Base-by-base conservation (phyloP, 2,329 filamentous ascomycete species). In the Ophiostoma sp. region DNA sequence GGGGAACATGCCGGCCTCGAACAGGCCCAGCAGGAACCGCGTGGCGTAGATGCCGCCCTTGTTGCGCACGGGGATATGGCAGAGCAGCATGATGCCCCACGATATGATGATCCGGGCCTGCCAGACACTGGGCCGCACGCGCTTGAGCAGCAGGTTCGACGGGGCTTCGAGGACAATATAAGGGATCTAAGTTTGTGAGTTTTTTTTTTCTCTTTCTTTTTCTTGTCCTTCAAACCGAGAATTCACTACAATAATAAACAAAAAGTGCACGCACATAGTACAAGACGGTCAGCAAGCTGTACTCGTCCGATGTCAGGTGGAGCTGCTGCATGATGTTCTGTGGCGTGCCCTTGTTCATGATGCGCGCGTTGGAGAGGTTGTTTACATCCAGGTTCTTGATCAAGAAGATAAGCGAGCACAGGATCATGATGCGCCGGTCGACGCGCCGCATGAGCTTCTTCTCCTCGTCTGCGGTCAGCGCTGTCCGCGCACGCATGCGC, bases 101-200 rank as follows among this genome's bases (percentile, higher is more conserved):
- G 86, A 81, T 1, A 91, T 78, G 88, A 96, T 94, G 75, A 94
- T 94, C 6, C 84, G 79, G 0, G 92, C 89, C 33, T 94, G 84
- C 81, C 93, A 96, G 67, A 91, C 80, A 54, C 87, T 90, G 0
- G 92, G 92, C 0, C 89, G 85, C 68, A 93, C 81, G 17, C 84
- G 86, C 78, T 94, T 95, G 70, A 95, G 85, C 8, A 94, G 79
- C 15, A 94, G 79, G 75, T 95, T 95, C 70, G 89, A 92, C n/a
- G 91, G 81, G 0, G 90, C 86, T 76, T 94, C 91, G 73, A 92
- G 92, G 27, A 90, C 82, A 1, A 90, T 84, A 76, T 95, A 96
- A 1, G 89, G 89, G 73, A 94, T 23, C 77, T 57, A 57, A 20
- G 17, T 5, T 27, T n/a, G 52, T 57, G 3, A 57, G n/a, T 57